These are phyloP conservation scores for Polysphondylium violaceum DNA, from an alignment of 78 protist genomes.

Conservation along the genomic window DNA sequence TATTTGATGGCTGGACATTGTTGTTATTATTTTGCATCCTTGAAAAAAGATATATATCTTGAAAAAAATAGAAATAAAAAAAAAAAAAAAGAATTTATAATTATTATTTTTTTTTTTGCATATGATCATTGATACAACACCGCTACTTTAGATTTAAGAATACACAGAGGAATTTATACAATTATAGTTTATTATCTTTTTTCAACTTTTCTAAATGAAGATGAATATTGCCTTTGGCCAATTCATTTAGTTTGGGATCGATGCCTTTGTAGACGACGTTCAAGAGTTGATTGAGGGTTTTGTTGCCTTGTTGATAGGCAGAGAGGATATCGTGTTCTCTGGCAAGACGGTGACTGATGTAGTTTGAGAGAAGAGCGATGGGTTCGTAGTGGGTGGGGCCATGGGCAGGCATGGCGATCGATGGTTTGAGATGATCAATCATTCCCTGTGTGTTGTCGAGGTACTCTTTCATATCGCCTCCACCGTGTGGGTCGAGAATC, in stretches of 20 bases:
- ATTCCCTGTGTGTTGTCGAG: conserved; percentile 22
- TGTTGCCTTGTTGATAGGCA: conserved; percentile 47
- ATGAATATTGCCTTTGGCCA: conserved; percentile 47
- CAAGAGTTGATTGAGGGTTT: conserved; percentile 18
- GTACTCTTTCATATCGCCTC: conserved; percentile 52
- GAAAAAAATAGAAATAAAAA: too few species aligned
- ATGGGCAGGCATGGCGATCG: conserved; percentile 75
- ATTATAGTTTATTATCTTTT: conserved; percentile 29
- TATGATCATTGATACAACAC: too few species aligned
- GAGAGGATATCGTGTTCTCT: conserved; percentile 46
- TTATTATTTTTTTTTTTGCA: too few species aligned
- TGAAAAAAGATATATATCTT: too few species aligned
- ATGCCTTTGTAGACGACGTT: conserved; percentile 19
- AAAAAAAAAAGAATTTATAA: too few species aligned
- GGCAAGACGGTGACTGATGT: conserved; percentile 36
- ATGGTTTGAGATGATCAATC: conserved; percentile 32
- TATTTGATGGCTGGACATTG: conserved; percentile 4
- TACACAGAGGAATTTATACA: too few species aligned
- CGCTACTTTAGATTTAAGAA: too few species aligned
- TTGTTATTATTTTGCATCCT: too few species aligned
- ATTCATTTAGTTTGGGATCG: conserved; percentile 37
- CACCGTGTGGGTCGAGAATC: conserved; percentile 12
- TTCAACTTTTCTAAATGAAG: conserved; percentile 46
- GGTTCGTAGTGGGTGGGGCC: conserved; percentile 53
- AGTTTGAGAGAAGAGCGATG: conserved; percentile 14